Evolutionary conservation across 1,139 yeast species (phyloP), one percentile per base, ranked within the genome.

Genomic region (Pneumocystis oryctolagi): DNA sequence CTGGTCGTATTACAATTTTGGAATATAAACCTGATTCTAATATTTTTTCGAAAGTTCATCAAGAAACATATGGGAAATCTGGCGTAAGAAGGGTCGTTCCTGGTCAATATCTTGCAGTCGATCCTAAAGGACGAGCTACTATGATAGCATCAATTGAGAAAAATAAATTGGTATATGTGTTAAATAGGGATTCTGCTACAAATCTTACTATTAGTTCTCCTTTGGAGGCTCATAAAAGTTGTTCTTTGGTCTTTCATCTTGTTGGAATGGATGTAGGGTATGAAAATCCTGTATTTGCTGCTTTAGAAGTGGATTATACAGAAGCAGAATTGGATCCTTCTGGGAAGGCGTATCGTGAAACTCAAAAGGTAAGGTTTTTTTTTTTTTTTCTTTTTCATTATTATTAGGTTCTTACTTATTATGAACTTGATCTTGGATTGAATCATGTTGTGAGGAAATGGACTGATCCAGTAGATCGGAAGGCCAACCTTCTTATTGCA

Each of bases 361-460:
- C 63, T 5, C 65, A 66, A 32, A 65, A 69, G 60, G 59, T 57
- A 30, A 9, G 42, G 5, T 20, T 35, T 39, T 20, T 47, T 18
- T 1, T 35, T 39, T 39, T 57, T 39, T 35, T 25, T 30, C 3
- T 57, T 57, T 74, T 74, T 62, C 37, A 37, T 37, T 47, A 8
- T n/a, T 47, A 12, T 25, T 39, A 57, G 59, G 69, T 71, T 56
- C 74, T 90, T 64, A 80, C 82, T 8, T 85, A 80, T 71, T 90
- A 90, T 73, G 94, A 88, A 70, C 75, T 90, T 37, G 97, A 92
- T 72, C 79, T 87, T 62, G 96, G 97, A 0, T 76, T 90, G 63
- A 89, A 90, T 70, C 87, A 85, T 70, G 80, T 89, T 1, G 78
- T 85, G 1, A 80, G 79, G 64, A 79, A 77, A 65, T 77, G 80